phyloP scores from a whole-genome alignment of 2,329 filamentous ascomycete genomes.

The Lachnellula hyalina region DNA sequence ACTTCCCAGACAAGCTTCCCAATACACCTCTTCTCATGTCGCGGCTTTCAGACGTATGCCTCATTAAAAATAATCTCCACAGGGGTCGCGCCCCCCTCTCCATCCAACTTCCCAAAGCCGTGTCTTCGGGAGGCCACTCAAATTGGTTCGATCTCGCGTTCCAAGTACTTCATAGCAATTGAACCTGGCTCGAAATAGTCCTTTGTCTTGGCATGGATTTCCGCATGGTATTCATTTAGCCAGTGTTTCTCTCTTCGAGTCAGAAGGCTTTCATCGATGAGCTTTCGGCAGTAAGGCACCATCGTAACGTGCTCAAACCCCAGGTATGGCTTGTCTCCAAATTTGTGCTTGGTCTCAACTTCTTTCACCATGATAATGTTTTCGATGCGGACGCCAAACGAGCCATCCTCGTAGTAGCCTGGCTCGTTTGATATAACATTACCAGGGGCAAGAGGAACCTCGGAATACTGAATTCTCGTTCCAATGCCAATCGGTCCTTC shows the following conservation, averaged over 20 bases:
- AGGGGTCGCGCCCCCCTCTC: too few species aligned
- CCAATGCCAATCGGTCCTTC: constrained; percentile 97
- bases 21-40: constrained; percentile 5
- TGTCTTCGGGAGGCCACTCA: constrained; percentile 2
- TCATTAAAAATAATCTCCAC: not conserved
- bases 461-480: constrained; percentile 83
- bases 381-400: constrained; percentile 93
- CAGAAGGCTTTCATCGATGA: constrained; percentile 72
- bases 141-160: constrained; percentile 72
- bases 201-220: constrained; percentile 78
- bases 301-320: constrained; percentile 97
- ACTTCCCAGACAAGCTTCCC: not conserved
- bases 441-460: constrained; percentile 82
- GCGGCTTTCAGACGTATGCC: not conserved
- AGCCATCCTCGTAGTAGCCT: constrained; percentile 93
- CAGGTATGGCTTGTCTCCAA: constrained; percentile 89
- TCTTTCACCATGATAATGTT: constrained; percentile 91
- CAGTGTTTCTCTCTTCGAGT: constrained; percentile 72
- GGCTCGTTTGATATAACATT: constrained; percentile 97
- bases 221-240: constrained; percentile 79
- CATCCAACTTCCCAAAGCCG: too few species aligned
- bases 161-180: constrained; percentile 71
- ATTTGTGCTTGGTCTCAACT: constrained; percentile 78
- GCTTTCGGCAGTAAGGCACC: constrained; percentile 86
- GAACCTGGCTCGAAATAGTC: constrained; percentile 69